phyloP scores from a whole-genome alignment of 805 yeast species.

The Suhomyces sp. region DNA sequence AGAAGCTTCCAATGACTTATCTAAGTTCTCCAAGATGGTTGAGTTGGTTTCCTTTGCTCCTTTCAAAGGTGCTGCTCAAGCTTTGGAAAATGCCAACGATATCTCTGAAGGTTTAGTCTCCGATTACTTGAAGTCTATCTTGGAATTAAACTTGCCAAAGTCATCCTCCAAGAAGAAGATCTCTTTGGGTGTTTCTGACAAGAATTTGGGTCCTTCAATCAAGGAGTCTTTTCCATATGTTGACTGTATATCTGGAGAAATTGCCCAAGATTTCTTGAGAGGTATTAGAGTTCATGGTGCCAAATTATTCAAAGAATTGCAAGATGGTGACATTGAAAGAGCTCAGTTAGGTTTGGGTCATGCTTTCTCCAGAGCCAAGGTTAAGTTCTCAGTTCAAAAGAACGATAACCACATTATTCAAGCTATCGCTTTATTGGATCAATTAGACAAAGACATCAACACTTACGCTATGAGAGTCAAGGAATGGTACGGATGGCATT shows the following conservation, averaged over 20 bases:
- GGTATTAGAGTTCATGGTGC: constrained; percentile 90
- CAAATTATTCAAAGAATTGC: constrained; percentile 86
- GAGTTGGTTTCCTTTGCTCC: constrained; percentile 96
- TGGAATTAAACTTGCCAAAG: constrained; percentile 90
- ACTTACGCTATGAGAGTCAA: constrained; percentile 96
- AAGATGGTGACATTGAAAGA: constrained; percentile 93
- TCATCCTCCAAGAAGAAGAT: constrained; percentile 63
- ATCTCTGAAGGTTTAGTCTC: constrained; percentile 95
- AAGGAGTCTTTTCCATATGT: constrained; percentile 86
- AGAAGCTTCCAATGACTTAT: constrained; percentile 80
- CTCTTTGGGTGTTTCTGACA: constrained; percentile 86
- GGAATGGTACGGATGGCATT: constrained; percentile 99
- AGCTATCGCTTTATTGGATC: constrained; percentile 96
- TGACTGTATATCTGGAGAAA: constrained; percentile 87
- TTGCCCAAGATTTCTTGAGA: constrained; percentile 91
- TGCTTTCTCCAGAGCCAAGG: constrained; percentile 98
- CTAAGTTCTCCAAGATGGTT: constrained; percentile 84
- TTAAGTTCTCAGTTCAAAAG: constrained; percentile 97
- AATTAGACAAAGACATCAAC: constrained; percentile 96
- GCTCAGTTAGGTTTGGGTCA: constrained; percentile 99
- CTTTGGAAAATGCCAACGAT: constrained; percentile 96
- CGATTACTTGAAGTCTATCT: constrained; percentile 82
- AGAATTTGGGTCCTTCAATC: constrained; percentile 92
- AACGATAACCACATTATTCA: constrained; percentile 99
- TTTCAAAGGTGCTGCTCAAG: constrained; percentile 99